Conservation (phyloP, 2,329 filamentous ascomycete species). For the Cercospora nicotianae region DNA sequence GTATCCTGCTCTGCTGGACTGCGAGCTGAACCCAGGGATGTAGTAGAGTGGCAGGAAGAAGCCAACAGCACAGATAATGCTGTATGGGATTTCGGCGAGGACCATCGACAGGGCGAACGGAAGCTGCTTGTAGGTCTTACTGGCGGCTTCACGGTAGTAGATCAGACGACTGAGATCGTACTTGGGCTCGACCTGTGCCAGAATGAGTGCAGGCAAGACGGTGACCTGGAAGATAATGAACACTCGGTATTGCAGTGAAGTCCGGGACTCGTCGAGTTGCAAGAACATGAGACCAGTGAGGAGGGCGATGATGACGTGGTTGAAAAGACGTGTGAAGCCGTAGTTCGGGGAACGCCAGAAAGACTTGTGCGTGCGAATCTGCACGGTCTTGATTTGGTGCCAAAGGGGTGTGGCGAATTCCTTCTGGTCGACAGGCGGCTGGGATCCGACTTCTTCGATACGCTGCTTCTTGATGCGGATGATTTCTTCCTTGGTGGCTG, state of each 20-base stretch:
- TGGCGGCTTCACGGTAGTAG: slow-evolving; percentile 81
- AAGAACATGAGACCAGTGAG: slow-evolving; percentile 79
- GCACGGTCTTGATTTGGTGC: slow-evolving; percentile 77
- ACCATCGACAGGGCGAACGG: slow-evolving; percentile 77
- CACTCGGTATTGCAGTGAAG: slow-evolving; percentile 78
- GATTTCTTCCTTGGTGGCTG: slow-evolving; percentile 66
- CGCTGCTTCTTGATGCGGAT: slow-evolving; percentile 64
- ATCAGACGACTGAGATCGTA: slow-evolving; percentile 77
- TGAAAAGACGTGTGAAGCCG: slow-evolving; percentile 83
- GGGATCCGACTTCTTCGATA: slow-evolving; percentile 47
- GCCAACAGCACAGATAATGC: slow-evolving; percentile 71
- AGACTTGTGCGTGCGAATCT: slow-evolving; percentile 69
- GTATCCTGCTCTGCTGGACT: slow-evolving; percentile 70
- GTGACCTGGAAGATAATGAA: slow-evolving; percentile 91
- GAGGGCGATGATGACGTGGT: slow-evolving; percentile 75
- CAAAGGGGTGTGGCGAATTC: slow-evolving; percentile 80
- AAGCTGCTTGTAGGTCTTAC: slow-evolving; percentile 81
- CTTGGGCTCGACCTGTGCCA: slow-evolving; percentile 80
- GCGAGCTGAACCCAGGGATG: slow-evolving; percentile 70
- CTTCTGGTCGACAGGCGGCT: slow-evolving; percentile 56
- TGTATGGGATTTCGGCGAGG: slow-evolving; percentile 83
- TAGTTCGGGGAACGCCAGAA: slow-evolving; percentile 90
- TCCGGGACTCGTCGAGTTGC: slow-evolving; percentile 71
- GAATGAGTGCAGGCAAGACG: slow-evolving; percentile 77
- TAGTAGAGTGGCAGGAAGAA: slow-evolving; percentile 87